Percentiles rank a stretch among this genome's conserved stretches.
phyloP scores from a whole-genome alignment of 1,284 basidiomycete species.

The Austroboletus niveus region DNA sequence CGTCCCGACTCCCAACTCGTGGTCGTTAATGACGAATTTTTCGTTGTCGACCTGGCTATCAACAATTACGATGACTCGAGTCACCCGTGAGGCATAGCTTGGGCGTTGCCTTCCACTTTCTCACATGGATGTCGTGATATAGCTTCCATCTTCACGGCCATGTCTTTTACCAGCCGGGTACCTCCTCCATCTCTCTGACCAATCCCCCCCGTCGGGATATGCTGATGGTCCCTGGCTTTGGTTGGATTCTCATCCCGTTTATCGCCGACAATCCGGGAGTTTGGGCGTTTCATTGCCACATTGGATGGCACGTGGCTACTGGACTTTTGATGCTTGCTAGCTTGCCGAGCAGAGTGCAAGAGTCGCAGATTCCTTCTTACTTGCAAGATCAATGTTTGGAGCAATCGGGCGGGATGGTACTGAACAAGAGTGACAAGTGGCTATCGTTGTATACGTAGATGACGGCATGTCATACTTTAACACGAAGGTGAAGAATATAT shows the following conservation, averaged over 20 bases:
- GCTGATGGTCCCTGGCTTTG: slow-evolving; percentile 25
- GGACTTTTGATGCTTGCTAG: slow-evolving; percentile 37
- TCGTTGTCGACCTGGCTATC: slow-evolving; percentile 26
- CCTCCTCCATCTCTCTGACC: slow-evolving; percentile 20
- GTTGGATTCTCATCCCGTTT: slow-evolving; percentile 35
- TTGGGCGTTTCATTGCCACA: slow-evolving; percentile 50
- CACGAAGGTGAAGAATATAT: too few relatives aligned
- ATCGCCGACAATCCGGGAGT: slow-evolving; percentile 40
- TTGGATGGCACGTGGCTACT: slow-evolving; percentile 46
- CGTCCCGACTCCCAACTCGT: slow-evolving; percentile 27
- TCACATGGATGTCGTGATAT: not conserved
- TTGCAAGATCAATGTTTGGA: slow-evolving; percentile 22
- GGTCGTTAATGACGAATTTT: slow-evolving; percentile 27
- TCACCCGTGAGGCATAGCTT: slow-evolving; percentile 27
- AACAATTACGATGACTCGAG: slow-evolving; percentile 31
- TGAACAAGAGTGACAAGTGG: slow-evolving; percentile 18
- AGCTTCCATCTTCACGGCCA: slow-evolving; percentile 35
- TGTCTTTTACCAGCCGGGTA: slow-evolving; percentile 24
- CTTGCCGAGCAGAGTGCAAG: slow-evolving; percentile 27
- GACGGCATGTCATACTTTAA: not conserved
- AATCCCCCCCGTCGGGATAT: slow-evolving; percentile 33
- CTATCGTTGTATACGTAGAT: slow-evolving; percentile 19
- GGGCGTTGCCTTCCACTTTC: not conserved
- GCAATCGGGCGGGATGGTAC: slow-evolving; percentile 25
- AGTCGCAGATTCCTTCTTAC: slow-evolving; percentile 29